Conservation (phyloP, 306 rosid genomes). For the Adenanthera pavonina region DNA sequence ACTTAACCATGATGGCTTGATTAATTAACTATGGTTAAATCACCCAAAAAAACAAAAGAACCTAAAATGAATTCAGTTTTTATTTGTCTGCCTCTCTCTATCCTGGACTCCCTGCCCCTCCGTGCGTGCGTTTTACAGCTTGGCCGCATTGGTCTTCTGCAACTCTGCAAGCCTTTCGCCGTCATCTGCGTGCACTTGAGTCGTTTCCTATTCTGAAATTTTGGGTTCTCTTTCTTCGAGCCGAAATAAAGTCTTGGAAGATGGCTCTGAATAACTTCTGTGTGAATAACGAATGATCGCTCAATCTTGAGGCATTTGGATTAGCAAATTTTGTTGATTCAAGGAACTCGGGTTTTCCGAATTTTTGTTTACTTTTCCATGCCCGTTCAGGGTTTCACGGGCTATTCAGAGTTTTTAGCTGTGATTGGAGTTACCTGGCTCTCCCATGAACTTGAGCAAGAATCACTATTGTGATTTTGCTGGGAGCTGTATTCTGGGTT, state of each 20-base stretch:
- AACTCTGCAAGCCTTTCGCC: slow-evolving; percentile 54
- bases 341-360: slow-evolving; percentile 50
- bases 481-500: slow-evolving; percentile 33
- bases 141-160: slow-evolving; percentile 46
- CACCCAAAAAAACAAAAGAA: not conserved
- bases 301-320: slow-evolving; percentile 60
- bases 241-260: slow-evolving; percentile 38
- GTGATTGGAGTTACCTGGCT: slow-evolving; percentile 35
- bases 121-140: slow-evolving; percentile 4
- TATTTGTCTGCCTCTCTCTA: slow-evolving; percentile 13
- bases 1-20: slow-evolving; percentile 14
- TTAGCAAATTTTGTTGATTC: slow-evolving; percentile 44
- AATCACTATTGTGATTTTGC: slow-evolving; percentile 43
- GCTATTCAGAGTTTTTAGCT: slow-evolving; percentile 27
- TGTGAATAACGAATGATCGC: slow-evolving; percentile 38
- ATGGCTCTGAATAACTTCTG: slow-evolving; percentile 45
- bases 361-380: slow-evolving; percentile 42
- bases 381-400: slow-evolving; percentile 28
- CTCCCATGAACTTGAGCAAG: slow-evolving; percentile 44
- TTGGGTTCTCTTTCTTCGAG: slow-evolving; percentile 54
- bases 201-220: slow-evolving; percentile 37
- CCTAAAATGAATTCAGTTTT: slow-evolving; percentile 1
- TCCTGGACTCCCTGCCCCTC: not conserved
- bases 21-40: slow-evolving; percentile 43
- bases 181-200: slow-evolving; percentile 58